A percentile compares a stretch with the other conserved stretches of the same genome.
Evolutionary conservation across 2,329 filamentous ascomycete genomes (phyloP).

Genomic region (Aureobasidium zeae): DNA sequence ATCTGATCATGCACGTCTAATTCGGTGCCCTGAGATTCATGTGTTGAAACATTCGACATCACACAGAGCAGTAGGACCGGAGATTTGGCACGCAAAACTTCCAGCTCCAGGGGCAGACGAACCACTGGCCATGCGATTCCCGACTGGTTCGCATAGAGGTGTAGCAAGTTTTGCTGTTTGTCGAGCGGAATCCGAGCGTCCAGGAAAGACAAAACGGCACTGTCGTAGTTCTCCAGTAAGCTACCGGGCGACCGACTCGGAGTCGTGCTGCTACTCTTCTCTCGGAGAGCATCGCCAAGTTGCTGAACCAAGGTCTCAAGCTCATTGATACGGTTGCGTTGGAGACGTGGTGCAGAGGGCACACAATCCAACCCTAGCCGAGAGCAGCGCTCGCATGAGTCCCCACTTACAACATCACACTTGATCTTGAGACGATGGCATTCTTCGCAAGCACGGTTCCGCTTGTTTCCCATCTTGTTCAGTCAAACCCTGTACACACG

Average conservation of each 20-base stretch:
- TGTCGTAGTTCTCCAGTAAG: not conserved
- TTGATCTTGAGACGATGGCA: constrained; percentile 25
- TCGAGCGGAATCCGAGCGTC: not conserved
- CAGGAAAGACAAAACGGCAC: not conserved
- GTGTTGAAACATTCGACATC: not conserved
- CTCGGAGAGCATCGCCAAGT: not conserved
- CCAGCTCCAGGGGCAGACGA: not conserved
- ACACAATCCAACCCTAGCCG: constrained; percentile 24
- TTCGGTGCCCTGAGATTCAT: not conserved
- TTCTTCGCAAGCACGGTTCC: constrained; percentile 21
- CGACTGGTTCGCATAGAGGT: not conserved
- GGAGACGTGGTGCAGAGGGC: constrained; percentile 22
- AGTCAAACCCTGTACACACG: no score
- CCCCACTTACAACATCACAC: constrained; percentile 21
- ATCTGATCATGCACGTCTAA: constrained; percentile 1
- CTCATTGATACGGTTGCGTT: constrained; percentile 22
- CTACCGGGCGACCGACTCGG: not conserved
- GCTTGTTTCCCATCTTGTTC: no score
- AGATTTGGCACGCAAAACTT: not conserved
- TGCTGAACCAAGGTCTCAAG: constrained; percentile 24
- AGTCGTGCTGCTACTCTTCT: not conserved
- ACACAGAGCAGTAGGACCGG: constrained; percentile 3
- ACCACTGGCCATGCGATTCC: not conserved
- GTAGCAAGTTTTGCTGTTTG: not conserved
- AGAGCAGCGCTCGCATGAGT: constrained; percentile 23